phyloP scores from a whole-genome alignment of 1,284 basidiomycete species.

The Ustilago nuda region DNA sequence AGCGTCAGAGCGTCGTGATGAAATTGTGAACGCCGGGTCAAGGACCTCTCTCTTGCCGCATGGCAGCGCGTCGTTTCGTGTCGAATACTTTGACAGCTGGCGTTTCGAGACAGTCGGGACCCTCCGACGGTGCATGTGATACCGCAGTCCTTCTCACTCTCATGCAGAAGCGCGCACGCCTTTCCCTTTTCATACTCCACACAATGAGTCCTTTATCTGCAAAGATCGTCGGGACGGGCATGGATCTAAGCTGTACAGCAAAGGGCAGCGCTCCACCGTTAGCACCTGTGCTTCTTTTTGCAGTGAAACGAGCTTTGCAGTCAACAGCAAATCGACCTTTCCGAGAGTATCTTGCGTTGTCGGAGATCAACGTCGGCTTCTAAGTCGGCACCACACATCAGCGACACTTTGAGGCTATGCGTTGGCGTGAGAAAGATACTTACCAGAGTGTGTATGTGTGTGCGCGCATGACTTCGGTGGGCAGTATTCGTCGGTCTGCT shows the following conservation, averaged over 20 bases:
- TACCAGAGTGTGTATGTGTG: not conserved
- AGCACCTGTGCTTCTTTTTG: not conserved
- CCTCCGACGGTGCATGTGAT: constrained; percentile 1
- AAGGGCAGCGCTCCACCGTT: not conserved
- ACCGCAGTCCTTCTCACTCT: not conserved
- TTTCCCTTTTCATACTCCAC: not conserved
- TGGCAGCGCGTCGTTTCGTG: not conserved
- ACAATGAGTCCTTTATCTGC: constrained; percentile 1
- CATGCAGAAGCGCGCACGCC: constrained; percentile 19
- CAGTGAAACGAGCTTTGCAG: not conserved
- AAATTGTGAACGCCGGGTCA: not conserved
- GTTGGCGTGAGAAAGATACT: constrained; percentile 20
- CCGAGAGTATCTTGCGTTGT: not conserved
- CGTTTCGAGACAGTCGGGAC: not conserved
- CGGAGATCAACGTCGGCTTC: constrained; percentile 16
- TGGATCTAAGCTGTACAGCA: not conserved
- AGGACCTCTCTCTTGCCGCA: not conserved
- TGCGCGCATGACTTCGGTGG: constrained; percentile 4
- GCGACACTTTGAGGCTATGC: constrained; percentile 12
- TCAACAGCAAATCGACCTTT: not conserved
- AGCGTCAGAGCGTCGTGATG: constrained; percentile 13
- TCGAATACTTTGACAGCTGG: not conserved
- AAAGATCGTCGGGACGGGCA: not conserved
- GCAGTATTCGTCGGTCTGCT: constrained; percentile 12
- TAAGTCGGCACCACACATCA: constrained; percentile 5